A percentile compares a stretch with the other conserved stretches of the same genome.
Evolutionary conservation across 129 eudicot genomes (phyloP).

Genomic region (Helianthus tuberosus): DNA sequence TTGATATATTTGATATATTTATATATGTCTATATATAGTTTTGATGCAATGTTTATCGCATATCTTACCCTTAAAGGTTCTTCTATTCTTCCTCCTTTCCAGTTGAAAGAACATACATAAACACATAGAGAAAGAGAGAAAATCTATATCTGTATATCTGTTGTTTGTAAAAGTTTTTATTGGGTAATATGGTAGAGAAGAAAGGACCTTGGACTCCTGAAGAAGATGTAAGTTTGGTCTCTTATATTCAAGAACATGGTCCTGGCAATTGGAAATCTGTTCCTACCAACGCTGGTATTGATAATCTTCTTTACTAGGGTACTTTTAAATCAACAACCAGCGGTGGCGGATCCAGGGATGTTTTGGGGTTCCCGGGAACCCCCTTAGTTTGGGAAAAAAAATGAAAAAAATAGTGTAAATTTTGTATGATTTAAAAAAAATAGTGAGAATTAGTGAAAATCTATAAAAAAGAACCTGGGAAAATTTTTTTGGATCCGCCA

Average conservation of each 20-base stretch:
- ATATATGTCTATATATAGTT: slow-evolving; percentile 29
- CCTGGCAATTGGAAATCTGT: slow-evolving; percentile 63
- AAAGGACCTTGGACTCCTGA: slow-evolving; percentile 68
- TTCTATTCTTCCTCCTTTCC: slow-evolving; percentile 18
- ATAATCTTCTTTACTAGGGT: neutral
- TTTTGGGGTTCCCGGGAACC: too few relatives aligned
- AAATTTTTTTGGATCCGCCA: too few relatives aligned
- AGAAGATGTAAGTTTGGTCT: slow-evolving; percentile 47
- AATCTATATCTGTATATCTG: neutral
- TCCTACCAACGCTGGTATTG: slow-evolving; percentile 54
- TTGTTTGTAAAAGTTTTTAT: neutral
- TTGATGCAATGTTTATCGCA: slow-evolving; percentile 21
- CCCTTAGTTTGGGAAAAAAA: too few relatives aligned
- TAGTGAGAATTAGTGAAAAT: too few relatives aligned
- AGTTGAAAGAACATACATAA: neutral
- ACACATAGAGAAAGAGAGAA: neutral
- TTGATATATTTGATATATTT: slow-evolving; percentile 7
- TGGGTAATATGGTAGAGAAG: slow-evolving; percentile 53
- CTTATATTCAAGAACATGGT: slow-evolving; percentile 57
- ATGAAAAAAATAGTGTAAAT: too few relatives aligned
- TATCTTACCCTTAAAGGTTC: slow-evolving; percentile 1
- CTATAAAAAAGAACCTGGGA: too few relatives aligned
- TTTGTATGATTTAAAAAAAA: too few relatives aligned
- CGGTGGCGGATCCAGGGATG: too few relatives aligned
- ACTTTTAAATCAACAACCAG: neutral